Conservation (phyloP, 2,329 filamentous ascomycete genomes). For the Aspergillus chevalieri region DNA sequence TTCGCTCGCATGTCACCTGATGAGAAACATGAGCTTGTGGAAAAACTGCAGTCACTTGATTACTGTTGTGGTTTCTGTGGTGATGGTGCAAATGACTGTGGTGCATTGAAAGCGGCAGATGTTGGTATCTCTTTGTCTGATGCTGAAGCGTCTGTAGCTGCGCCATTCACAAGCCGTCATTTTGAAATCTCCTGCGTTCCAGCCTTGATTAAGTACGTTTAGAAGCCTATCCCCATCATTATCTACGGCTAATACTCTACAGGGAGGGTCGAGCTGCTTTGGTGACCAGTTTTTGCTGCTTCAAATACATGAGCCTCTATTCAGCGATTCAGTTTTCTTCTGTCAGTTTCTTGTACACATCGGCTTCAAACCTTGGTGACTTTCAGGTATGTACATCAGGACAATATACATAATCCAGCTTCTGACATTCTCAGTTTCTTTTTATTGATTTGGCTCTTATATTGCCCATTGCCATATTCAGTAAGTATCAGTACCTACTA, state of each 20-base stretch:
- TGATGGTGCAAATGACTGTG: constrained; percentile 95
- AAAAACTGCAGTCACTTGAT: constrained; percentile 92
- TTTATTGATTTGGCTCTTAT: constrained; percentile 93
- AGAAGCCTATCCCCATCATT: not conserved
- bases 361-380: constrained; percentile 88
- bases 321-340: constrained; percentile 98
- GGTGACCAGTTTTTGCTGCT: constrained; percentile 98
- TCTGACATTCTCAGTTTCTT: constrained; percentile 56
- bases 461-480: constrained; percentile 93
- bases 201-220: constrained; percentile 68
- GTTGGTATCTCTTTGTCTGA: constrained; percentile 96
- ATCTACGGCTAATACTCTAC: constrained; percentile 15
- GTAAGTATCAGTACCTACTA: constrained; percentile 39
- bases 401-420: not conserved
- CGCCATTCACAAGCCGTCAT: constrained; percentile 88
- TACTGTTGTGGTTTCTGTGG: constrained; percentile 96
- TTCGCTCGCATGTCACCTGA: constrained; percentile 98
- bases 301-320: constrained; percentile 99
- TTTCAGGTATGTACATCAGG: constrained; percentile 60
- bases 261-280: constrained; percentile 88
- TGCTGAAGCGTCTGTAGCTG: constrained; percentile 95
- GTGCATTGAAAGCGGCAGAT: constrained; percentile 91
- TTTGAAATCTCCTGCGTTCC: constrained; percentile 97
- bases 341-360: constrained; percentile 92
- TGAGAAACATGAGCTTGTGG: constrained; percentile 95